Evolutionary conservation across 306 rosid species (phyloP), one percentile per base, ranked within the genome.

Genomic region (Trifolium subterraneum): DNA sequence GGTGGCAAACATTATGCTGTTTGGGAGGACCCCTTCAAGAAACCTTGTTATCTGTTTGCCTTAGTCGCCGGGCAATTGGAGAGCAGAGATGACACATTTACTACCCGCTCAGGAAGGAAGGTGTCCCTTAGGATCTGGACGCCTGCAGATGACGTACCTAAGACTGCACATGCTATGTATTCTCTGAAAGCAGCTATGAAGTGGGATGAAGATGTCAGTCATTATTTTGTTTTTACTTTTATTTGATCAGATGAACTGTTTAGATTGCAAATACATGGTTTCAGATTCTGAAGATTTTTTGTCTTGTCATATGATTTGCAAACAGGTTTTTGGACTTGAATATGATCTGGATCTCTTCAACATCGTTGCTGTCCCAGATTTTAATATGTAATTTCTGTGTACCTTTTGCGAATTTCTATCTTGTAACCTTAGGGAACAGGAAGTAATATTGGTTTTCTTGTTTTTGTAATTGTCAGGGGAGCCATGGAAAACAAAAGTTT

Each of bases 401-500:
- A 15, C 68, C 23, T 15, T 22, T 38, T 59, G 45, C 18, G 11
- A 55, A 72, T 45, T 65, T 58, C 52, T 16, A 9, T 76, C 9
- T 20, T 36, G 33, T 79, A 27, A 67, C 51, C 58, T 51, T 10
- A 22, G 31, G 35, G 19, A 38, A 50, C 41, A 44, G 60, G 29
- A 64, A 63, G 23, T 84, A 38, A 84, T 74, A 16, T 33, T 48
- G 64, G 60, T 63, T 8, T 58, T 68, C 23, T 75, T 82, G 35
- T 54, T 86, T 77, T 76, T 76, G 81, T 64, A 33, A 84, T 75
- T 68, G 55, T 68, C 88, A 92, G 99, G 99, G 99, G 99, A 79
- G 99, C 99, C 59, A 94, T 94, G 99, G 99, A 94, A 83, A 94
- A 94, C 95, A 94, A 94, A 90, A 94, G 98, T 85, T 88, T 94